Conservation (phyloP, 257 asterid genomes). For the Echites panduratus region DNA sequence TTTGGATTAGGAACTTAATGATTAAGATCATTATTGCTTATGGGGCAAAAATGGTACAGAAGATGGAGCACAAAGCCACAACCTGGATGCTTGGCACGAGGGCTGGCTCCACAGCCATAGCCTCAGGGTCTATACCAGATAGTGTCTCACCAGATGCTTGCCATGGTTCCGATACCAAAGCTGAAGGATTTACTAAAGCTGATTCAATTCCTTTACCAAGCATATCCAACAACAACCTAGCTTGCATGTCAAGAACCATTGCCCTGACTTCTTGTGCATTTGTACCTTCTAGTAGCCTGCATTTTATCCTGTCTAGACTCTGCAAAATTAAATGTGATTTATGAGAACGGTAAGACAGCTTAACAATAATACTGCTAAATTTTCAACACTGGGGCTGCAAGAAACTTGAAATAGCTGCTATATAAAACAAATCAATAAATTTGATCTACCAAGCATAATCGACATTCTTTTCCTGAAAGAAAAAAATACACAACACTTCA, state of each 20-base stretch:
- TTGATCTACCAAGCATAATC: background rate
- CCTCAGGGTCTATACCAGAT: conserved; percentile 71
- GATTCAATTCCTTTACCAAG: conserved; percentile 99
- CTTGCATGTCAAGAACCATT: conserved; percentile 99
- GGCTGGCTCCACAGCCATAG: conserved; percentile 91
- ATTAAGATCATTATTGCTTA: background rate
- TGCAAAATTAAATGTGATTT: conserved; percentile 28
- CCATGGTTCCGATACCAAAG: conserved; percentile 94
- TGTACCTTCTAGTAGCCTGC: conserved; percentile 97
- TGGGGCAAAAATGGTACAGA: background rate
- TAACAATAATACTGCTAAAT: background rate
- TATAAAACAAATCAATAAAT: background rate
- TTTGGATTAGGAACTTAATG: conserved; percentile 19
- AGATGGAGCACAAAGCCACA: background rate
- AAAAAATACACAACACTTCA: background rate
- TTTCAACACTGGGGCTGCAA: background rate
- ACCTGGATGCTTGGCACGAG: conserved; percentile 93
- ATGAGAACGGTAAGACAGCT: background rate
- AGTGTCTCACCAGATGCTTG: conserved; percentile 80
- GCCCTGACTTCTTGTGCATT: conserved; percentile 99
- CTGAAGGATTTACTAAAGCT: conserved; percentile 88
- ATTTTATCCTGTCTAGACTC: conserved; percentile 95
- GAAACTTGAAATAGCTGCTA: background rate
- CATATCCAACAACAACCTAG: conserved; percentile 91
- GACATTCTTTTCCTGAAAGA: background rate